A percentile compares a stretch with the other conserved stretches of the same genome.
phyloP scores from a whole-genome alignment of 805 yeast species.

The Maudiozyma saulgeensis region DNA sequence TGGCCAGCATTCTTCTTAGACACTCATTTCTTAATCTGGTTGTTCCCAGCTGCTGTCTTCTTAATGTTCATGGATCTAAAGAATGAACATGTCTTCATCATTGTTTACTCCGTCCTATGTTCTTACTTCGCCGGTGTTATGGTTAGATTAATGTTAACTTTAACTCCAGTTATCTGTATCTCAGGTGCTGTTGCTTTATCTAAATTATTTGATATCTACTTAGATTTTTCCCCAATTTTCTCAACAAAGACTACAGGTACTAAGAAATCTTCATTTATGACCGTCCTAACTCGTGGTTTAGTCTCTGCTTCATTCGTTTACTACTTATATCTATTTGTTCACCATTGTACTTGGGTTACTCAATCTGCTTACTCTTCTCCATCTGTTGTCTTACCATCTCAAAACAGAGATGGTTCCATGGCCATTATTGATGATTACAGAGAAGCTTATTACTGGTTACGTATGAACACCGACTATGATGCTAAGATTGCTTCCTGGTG shows the following conservation, averaged over 20 bases:
- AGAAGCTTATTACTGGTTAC: slow-evolving; percentile 97
- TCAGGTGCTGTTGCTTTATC: slow-evolving; percentile 84
- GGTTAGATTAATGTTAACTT: slow-evolving; percentile 94
- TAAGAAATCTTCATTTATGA: slow-evolving; percentile 18
- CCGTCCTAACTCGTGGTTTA: slow-evolving; percentile 44
- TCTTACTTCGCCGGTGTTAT: slow-evolving; percentile 98
- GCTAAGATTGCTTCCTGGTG: slow-evolving; percentile 98
- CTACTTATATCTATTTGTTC: slow-evolving; percentile 73
- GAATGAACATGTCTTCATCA: slow-evolving; percentile 87
- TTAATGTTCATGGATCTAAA: slow-evolving; percentile 79
- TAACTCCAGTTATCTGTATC: slow-evolving; percentile 94
- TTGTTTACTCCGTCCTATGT: slow-evolving; percentile 85
- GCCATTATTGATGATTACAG: slow-evolving; percentile 90
- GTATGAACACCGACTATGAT: slow-evolving; percentile 96
- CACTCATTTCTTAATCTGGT: slow-evolving; percentile 86
- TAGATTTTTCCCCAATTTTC: slow-evolving; percentile 41
- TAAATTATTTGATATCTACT: slow-evolving; percentile 71
- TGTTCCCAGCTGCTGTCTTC: slow-evolving; percentile 96
- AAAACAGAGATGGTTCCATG: slow-evolving; percentile 73
- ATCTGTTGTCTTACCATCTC: slow-evolving; percentile 84
- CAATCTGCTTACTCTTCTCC: slow-evolving; percentile 94
- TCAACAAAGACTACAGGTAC: not conserved
- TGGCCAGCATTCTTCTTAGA: slow-evolving; percentile 98
- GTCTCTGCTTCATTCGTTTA: slow-evolving; percentile 61
- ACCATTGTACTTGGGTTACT: slow-evolving; percentile 97